A percentile compares a stretch with the other conserved stretches of the same genome.
These are phyloP conservation scores for Lunularia cruciata DNA, from an alignment of 225 moss, liverwort and hornwort species.

Conservation along the genomic window DNA sequence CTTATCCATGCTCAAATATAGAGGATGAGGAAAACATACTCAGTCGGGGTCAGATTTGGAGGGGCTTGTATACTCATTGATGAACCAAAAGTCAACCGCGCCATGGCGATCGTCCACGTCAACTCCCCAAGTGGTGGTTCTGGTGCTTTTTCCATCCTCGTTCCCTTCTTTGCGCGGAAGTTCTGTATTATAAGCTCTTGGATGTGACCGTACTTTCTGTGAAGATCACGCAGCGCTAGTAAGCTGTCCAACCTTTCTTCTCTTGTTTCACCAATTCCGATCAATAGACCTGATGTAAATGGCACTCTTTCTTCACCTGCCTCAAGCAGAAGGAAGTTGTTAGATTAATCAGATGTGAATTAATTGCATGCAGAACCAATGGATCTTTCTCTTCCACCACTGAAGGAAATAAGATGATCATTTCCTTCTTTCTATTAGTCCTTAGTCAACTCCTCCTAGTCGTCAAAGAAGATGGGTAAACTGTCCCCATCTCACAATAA, in stretches of 20 bases:
- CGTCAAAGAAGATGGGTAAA: too few species aligned
- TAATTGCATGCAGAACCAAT: too few species aligned
- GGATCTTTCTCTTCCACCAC: too few species aligned
- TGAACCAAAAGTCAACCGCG: slow-evolving; percentile 76
- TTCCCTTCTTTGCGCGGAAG: slow-evolving; percentile 86
- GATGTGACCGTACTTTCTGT: slow-evolving; percentile 70
- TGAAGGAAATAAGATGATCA: too few species aligned
- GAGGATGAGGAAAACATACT: slow-evolving; percentile 54
- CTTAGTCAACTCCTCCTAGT: not conserved
- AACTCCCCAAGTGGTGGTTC: slow-evolving; percentile 70
- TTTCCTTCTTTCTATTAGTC: too few species aligned
- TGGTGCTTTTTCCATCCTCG: slow-evolving; percentile 65
- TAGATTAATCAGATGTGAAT: too few species aligned
- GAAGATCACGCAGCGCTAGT: slow-evolving; percentile 64
- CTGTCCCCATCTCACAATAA: too few species aligned
- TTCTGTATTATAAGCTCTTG: slow-evolving; percentile 94
- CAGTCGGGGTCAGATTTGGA: slow-evolving; percentile 80
- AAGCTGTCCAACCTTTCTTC: slow-evolving; percentile 72
- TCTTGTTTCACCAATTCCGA: slow-evolving; percentile 87
- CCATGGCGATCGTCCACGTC: slow-evolving; percentile 88
- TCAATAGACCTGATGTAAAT: slow-evolving; percentile 80
- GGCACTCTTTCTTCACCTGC: slow-evolving; percentile 78
- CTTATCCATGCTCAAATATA: too few species aligned
- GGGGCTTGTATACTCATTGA: slow-evolving; percentile 93
- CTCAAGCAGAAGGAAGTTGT: slow-evolving; percentile 28